Percentiles rank a stretch among this genome's conserved stretches.
These are phyloP conservation scores for Artemisia annua DNA, from an alignment of 129 eudicot species.

Conservation along the genomic window DNA sequence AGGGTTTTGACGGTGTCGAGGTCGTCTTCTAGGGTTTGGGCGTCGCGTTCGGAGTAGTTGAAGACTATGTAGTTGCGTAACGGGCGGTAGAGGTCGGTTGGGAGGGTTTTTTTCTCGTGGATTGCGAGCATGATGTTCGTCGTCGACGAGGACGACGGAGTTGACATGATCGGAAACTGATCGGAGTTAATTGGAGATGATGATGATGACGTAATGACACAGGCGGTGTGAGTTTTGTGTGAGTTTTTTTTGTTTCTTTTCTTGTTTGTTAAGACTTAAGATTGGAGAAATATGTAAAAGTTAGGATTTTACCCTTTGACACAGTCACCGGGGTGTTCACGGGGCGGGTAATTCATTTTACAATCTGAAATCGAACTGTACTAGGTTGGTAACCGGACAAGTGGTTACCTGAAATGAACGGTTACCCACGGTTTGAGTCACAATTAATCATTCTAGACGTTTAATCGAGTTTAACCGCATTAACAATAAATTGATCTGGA, in stretches of 20 bases:
- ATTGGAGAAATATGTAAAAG: too few species aligned
- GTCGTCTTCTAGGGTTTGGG: slow-evolving; percentile 91
- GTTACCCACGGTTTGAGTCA: too few species aligned
- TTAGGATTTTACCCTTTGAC: too few species aligned
- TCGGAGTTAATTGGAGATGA: slow-evolving; percentile 30
- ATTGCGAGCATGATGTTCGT: slow-evolving; percentile 85
- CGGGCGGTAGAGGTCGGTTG: slow-evolving; percentile 83
- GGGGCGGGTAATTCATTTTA: too few species aligned
- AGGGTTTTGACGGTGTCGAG: slow-evolving; percentile 74
- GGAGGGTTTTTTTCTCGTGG: slow-evolving; percentile 75
- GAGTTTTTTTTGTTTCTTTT: background rate
- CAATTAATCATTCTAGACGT: too few species aligned
- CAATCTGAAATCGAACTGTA: too few species aligned
- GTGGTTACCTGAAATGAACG: too few species aligned
- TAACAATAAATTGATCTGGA: too few species aligned
- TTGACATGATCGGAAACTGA: slow-evolving; percentile 53
- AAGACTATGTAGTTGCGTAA: slow-evolving; percentile 84
- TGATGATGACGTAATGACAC: too few species aligned
- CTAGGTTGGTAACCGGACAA: too few species aligned
- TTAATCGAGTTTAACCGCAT: too few species aligned
- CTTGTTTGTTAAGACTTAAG: background rate
- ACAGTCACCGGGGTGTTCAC: too few species aligned
- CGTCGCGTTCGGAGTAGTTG: slow-evolving; percentile 94
- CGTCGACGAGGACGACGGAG: slow-evolving; percentile 64
- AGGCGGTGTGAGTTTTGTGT: background rate